Evolutionary conservation across 2,329 filamentous ascomycete genomes (phyloP).

Genomic region (Microcyclosporella mali): DNA sequence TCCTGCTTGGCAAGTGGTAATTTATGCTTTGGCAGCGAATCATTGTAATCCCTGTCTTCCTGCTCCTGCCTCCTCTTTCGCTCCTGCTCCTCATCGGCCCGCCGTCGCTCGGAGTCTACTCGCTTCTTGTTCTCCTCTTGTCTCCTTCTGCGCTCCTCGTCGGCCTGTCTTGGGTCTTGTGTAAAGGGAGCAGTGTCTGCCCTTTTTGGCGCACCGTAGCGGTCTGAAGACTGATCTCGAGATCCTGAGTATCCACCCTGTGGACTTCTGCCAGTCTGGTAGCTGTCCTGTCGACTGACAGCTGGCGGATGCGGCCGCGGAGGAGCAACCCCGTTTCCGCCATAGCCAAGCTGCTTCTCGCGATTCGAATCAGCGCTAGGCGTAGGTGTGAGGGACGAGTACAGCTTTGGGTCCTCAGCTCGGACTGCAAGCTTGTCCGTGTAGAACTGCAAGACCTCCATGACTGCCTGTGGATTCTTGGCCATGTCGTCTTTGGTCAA

Average conservation of each 20-base stretch:
- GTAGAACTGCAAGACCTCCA: conserved; percentile 82
- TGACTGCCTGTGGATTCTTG: conserved; percentile 69
- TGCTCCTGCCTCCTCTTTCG: conserved; percentile 59
- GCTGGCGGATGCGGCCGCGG: conserved; percentile 43
- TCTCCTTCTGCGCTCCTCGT: conserved; percentile 35
- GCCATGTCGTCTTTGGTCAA: conserved; percentile 99
- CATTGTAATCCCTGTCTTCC: conserved; percentile 71
- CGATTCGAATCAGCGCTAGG: conserved; percentile 47
- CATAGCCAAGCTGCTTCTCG: conserved; percentile 47
- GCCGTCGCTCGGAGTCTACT: conserved; percentile 33
- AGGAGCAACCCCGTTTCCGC: conserved; percentile 44
- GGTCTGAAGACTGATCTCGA: conserved; percentile 23
- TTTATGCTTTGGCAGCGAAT: conserved; percentile 75
- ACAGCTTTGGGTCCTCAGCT: conserved; percentile 63
- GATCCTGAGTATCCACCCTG: conserved; percentile 15
- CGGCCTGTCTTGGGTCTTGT: conserved; percentile 20
- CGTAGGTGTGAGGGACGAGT: conserved; percentile 61
- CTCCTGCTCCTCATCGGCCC: conserved; percentile 40
- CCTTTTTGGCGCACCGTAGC: conserved; percentile 23
- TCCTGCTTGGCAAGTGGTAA: conserved; percentile 83
- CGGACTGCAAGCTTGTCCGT: conserved; percentile 71
- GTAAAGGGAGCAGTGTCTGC: conserved; percentile 30
- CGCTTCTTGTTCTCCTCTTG: conserved; percentile 35
- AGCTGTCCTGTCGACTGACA: conserved; percentile 42
- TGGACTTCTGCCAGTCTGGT: conserved; percentile 30